Conservation (phyloP, 176 grass and related monocot species). For the barley (Hordeum vulgare) region DNA sequence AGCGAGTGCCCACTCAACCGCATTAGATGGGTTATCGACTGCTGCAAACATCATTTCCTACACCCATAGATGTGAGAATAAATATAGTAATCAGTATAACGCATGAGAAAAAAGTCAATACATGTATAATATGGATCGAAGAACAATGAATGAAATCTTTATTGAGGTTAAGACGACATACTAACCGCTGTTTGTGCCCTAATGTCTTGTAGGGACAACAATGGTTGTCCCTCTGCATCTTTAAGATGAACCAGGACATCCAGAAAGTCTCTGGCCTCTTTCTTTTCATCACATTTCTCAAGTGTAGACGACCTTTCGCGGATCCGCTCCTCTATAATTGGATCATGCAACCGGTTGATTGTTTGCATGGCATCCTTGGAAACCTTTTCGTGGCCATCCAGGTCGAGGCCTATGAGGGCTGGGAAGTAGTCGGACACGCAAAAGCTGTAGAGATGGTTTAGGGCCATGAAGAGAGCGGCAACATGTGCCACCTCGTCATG, state of each 20-base stretch:
- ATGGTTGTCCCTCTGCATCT: background rate
- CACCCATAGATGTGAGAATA: background rate
- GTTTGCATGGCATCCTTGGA: background rate
- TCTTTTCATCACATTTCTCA: background rate
- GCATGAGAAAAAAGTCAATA: background rate
- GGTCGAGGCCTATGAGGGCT: slow-evolving; percentile 7
- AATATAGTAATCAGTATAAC: background rate
- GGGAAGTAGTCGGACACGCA: slow-evolving; percentile 46
- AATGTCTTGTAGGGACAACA: background rate
- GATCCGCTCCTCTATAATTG: background rate
- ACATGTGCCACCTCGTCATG: slow-evolving; percentile 41
- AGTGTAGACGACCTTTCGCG: background rate
- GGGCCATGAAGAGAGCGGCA: slow-evolving; percentile 3
- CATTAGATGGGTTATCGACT: background rate
- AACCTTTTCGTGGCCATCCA: slow-evolving; percentile 40
- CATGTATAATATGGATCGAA: background rate
- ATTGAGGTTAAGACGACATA: background rate
- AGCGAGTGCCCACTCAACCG: background rate
- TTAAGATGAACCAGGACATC: background rate
- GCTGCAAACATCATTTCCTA: background rate
- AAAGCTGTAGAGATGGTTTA: slow-evolving; percentile 21
- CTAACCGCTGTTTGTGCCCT: background rate
- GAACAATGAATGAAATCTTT: background rate
- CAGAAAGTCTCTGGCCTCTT: background rate
- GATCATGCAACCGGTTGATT: slow-evolving; percentile 21